Evolutionary conservation across 2,329 filamentous ascomycete genomes (phyloP).

Genomic region (Penicillium sp.): DNA sequence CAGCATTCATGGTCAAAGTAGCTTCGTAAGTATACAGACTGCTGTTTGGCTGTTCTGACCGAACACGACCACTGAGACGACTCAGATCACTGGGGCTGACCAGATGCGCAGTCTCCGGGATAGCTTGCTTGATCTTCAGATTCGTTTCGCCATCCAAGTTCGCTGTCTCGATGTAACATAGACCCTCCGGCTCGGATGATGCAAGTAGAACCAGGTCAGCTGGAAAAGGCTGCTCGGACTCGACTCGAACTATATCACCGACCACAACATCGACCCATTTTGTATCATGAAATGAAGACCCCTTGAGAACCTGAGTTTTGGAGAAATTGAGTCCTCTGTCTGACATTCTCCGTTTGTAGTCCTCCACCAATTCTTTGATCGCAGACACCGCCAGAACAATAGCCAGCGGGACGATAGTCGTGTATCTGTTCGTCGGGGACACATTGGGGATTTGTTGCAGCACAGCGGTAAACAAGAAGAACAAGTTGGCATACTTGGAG

Average conservation of each 20-base stretch:
- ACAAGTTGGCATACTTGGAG: constrained; percentile 97
- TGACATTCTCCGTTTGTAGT: constrained; percentile 82
- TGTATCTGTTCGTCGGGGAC: constrained; percentile 91
- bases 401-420: constrained; percentile 88
- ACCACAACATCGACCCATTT: constrained; percentile 94
- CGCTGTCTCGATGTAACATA: constrained; percentile 98
- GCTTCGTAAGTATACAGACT: constrained; percentile 98
- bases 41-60: constrained; percentile 96
- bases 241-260: constrained; percentile 86
- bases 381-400: constrained; percentile 93
- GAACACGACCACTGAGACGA: constrained; percentile 76
- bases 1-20: constrained; percentile 83
- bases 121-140: constrained; percentile 95
- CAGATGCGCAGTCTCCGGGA: constrained; percentile 84
- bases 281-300: constrained; percentile 77
- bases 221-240: constrained; percentile 92
- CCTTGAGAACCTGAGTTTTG: constrained; percentile 75
- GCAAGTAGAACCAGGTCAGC: constrained; percentile 89
- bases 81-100: constrained; percentile 85
- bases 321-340: constrained; percentile 86
- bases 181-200: constrained; percentile 91
- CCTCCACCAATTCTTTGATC: constrained; percentile 89
- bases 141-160: constrained; percentile 98
- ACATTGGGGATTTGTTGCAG: constrained; percentile 94
- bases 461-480: constrained; percentile 95